Base-by-base conservation (phyloP, 768 basidiomycete species). In the Pleurotus djamor region DNA sequence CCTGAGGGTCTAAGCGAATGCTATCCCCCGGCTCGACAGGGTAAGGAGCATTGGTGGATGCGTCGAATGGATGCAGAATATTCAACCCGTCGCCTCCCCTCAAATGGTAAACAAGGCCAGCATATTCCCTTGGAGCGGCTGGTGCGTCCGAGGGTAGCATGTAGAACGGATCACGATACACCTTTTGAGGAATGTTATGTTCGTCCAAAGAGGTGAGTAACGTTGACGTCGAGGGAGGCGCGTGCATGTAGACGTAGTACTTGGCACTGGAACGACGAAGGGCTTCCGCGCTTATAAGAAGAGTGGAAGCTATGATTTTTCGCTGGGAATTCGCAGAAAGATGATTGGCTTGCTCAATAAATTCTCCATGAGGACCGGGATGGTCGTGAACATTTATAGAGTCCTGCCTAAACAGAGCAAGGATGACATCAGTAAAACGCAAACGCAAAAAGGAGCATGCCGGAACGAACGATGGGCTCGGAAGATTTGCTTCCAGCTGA, bases 151-250 rank as follows among this genome's bases (percentile, higher is more conserved):
- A 64, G 21, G 79, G 77, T 52, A 83, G 82, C 5, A 92, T 93
- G 67, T 93, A 99, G 71, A 83, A 88, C 0, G 96, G 91, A n/a
- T 82, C 75, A 48, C 80, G 84, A 71, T 97, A 96, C 21, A 90
- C 69, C 63, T 83, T 86, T 48, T 68, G 73, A 4, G 85, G 81
- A 5, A 91, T 69, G 17, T 78, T 79, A 63, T 82, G 72, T 0
- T 69, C 65, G 35, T 79, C 77, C 12, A 87, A 58, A 48, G 76
- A 79, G 5, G 68, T 67, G 5, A 80, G 58, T 0, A 91, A 72
- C 10, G 83, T 74, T 3, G 77, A 73, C 4, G 74, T 49, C 5
- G 82, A 72, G 2, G 90, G 91, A 0, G 89, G 84, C 8, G 67
- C 57, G n/a, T 61, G 59, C 0, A 70, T 69, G 60, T 88, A 92